phyloP scores from a whole-genome alignment of 176 grass and related monocot species.

The Hyparrhenia diplandra region DNA sequence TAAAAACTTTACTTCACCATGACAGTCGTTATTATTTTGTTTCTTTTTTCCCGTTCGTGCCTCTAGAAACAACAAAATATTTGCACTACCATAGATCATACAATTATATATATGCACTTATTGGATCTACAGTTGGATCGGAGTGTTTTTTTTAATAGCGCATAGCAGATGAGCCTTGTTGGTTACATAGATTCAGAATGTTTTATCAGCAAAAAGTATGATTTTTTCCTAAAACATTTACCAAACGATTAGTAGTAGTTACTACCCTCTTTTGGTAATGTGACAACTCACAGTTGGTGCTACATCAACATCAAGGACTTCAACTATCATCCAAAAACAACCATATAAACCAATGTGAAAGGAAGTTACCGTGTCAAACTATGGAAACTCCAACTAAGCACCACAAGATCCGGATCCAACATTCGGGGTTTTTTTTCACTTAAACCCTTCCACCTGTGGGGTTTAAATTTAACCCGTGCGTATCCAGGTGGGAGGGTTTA shows the following conservation, averaged over 20 bases:
- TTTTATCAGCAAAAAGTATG: background rate
- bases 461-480: no score
- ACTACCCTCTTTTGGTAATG: background rate
- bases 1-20: background rate
- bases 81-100: background rate
- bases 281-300: background rate
- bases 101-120: background rate
- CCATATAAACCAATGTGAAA: background rate
- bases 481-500: no score
- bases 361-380: no score
- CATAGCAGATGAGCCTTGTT: no score
- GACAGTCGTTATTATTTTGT: background rate
- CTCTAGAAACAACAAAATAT: background rate
- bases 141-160: background rate
- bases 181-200: background rate
- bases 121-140: background rate
- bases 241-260: background rate
- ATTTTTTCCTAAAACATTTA: background rate
- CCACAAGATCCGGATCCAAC: no score
- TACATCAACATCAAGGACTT: background rate
- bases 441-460: no score
- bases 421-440: no score
- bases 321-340: background rate
- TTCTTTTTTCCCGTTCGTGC: background rate
- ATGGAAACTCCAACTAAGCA: no score